Conservation (phyloP, 129 eudicot genomes). For the Flaveria linearis region DNA sequence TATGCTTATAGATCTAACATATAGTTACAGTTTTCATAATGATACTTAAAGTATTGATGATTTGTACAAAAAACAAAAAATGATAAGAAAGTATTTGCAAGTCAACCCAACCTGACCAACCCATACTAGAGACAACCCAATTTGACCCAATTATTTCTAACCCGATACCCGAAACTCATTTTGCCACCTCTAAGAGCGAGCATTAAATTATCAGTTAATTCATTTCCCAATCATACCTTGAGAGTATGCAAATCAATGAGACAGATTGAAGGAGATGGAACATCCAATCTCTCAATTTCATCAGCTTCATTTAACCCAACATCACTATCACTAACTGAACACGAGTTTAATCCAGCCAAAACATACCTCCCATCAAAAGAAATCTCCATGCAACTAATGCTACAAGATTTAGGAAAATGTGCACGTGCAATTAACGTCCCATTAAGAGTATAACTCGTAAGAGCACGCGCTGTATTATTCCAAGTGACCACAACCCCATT, state of each 20-base stretch:
- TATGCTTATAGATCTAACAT: not conserved
- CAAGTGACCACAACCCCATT: constrained; percentile 65
- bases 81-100: not conserved
- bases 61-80: not conserved
- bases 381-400: constrained; percentile 74
- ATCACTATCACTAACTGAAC: constrained; percentile 38
- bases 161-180: not conserved
- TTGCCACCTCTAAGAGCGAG: not conserved
- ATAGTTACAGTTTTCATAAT: not conserved
- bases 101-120: not conserved
- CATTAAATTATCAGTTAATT: not conserved
- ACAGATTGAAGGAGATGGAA: constrained; percentile 71
- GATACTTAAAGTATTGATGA: not conserved
- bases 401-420: constrained; percentile 55
- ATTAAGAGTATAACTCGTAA: constrained; percentile 66
- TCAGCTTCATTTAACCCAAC: constrained; percentile 18
- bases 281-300: constrained; percentile 44
- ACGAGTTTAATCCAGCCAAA: constrained; percentile 66
- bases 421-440: constrained; percentile 59
- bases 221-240: constrained; percentile 44
- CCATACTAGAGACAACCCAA: not conserved
- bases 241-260: constrained; percentile 71
- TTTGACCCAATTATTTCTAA: not conserved
- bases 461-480: constrained; percentile 50
- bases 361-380: constrained; percentile 72